A percentile compares a stretch with the other conserved stretches of the same genome.
phyloP scores from a whole-genome alignment of 306 rosid species.

The Ceratonia siliqua region DNA sequence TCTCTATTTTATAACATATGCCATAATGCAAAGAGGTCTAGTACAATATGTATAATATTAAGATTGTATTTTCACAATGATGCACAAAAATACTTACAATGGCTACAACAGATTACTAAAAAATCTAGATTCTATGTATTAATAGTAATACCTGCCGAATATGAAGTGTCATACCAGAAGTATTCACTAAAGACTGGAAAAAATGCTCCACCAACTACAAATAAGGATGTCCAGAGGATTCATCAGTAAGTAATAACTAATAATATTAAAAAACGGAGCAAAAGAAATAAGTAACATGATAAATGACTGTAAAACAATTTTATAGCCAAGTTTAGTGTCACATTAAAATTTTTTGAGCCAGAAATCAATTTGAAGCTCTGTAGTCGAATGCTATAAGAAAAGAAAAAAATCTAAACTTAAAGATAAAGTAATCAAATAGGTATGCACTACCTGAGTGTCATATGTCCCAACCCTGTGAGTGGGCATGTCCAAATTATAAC shows the following conservation, averaged over 20 bases:
- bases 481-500: constrained; percentile 78
- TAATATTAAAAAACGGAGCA: not conserved
- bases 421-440: constrained; percentile 13
- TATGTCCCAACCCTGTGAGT: constrained; percentile 89
- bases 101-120: constrained; percentile 8
- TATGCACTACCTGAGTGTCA: constrained; percentile 80
- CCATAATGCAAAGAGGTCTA: not conserved
- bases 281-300: not conserved
- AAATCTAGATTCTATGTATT: constrained; percentile 15
- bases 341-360: not conserved
- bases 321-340: not conserved
- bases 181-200: constrained; percentile 93
- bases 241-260: not conserved
- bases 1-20: constrained; percentile 1
- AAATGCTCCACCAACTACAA: constrained; percentile 93
- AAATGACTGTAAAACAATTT: not conserved
- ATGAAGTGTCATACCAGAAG: constrained; percentile 97
- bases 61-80: not conserved
- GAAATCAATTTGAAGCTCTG: constrained; percentile 13
- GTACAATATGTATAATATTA: constrained; percentile 3
- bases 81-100: constrained; percentile 15
- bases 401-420: constrained; percentile 13
- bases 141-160: constrained; percentile 75
- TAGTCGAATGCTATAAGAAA: constrained; percentile 7
- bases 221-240: constrained; percentile 15